These are phyloP conservation scores for Chaetomium strumarium DNA, from an alignment of 2,329 filamentous ascomycete species.

Conservation along the genomic window DNA sequence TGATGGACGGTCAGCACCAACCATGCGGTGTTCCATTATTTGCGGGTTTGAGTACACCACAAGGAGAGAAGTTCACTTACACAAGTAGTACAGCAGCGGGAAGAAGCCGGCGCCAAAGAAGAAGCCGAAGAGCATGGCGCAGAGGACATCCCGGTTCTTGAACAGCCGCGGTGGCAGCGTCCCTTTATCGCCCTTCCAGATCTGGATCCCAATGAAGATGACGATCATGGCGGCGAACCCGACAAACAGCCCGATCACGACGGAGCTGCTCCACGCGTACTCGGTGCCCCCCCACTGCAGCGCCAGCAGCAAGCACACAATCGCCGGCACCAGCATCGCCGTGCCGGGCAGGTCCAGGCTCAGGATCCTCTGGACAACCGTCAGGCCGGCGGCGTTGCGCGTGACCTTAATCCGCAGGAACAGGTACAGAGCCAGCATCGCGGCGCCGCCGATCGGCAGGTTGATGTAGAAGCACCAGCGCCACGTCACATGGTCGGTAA, in stretches of 20 bases:
- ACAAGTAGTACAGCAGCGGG: conserved; percentile 48
- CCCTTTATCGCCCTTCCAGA: conserved; percentile 42
- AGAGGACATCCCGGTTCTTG: conserved; percentile 37
- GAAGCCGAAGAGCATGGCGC: conserved; percentile 38
- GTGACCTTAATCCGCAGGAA: conserved; percentile 27
- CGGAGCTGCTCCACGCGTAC: conserved; percentile 44
- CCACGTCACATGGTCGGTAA: conserved; percentile 46
- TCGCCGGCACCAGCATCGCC: conserved; percentile 44
- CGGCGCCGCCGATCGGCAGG: conserved; percentile 25
- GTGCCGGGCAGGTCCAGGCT: conserved; percentile 47
- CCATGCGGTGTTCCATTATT: neutral
- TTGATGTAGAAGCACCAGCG: conserved; percentile 48
- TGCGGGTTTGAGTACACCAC: too few relatives aligned
- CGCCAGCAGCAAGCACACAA: conserved; percentile 49
- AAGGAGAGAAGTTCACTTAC: conserved; percentile 29
- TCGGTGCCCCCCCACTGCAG: conserved; percentile 51
- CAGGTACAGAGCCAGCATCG: conserved; percentile 24
- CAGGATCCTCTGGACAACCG: conserved; percentile 34
- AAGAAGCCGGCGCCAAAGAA: conserved; percentile 49
- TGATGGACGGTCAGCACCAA: conserved; percentile 16
- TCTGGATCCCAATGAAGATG: conserved; percentile 43
- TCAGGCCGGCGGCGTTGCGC: conserved; percentile 29
- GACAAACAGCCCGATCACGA: conserved; percentile 46
- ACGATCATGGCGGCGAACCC: conserved; percentile 41
- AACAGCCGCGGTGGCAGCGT: conserved; percentile 46